These are phyloP conservation scores for Entophlyctis helioformis DNA, from an alignment of 192 early-diverging fungal genomes.

Conservation along the genomic window DNA sequence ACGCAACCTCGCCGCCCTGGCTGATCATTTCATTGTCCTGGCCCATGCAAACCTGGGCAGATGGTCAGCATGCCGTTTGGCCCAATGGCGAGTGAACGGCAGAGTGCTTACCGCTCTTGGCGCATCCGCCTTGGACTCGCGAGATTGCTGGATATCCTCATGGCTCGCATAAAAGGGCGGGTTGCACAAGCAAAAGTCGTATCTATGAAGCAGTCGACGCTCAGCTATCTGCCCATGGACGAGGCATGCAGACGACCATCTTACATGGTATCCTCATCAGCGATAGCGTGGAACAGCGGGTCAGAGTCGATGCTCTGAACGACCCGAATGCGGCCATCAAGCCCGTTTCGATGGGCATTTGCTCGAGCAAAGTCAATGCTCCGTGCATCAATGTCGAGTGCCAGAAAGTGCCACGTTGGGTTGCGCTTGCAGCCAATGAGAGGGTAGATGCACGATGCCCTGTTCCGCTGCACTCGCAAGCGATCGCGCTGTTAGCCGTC, in stretches of 20 bases:
- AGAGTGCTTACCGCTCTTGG: slow-evolving; percentile 38
- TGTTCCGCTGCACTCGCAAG: slow-evolving; percentile 44
- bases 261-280: too few species aligned
- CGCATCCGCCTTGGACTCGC: slow-evolving; percentile 30
- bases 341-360: slow-evolving; percentile 54
- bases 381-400: slow-evolving; percentile 56
- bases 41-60: slow-evolving; percentile 40
- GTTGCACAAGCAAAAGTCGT: slow-evolving; percentile 79
- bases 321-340: slow-evolving; percentile 45
- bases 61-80: too few species aligned
- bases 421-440: slow-evolving; percentile 56
- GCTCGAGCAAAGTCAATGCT: slow-evolving; percentile 47
- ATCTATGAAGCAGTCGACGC: too few species aligned
- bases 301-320: neutral
- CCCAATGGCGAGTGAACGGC: too few species aligned
- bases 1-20: slow-evolving; percentile 64
- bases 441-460: slow-evolving; percentile 91
- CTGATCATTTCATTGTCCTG: slow-evolving; percentile 64
- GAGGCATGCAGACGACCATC: too few species aligned
- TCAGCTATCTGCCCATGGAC: too few species aligned
- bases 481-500: too few species aligned
- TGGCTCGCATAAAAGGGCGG: slow-evolving; percentile 71
- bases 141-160: slow-evolving; percentile 39
- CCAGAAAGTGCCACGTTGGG: slow-evolving; percentile 53
- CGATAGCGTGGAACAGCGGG: too few species aligned